Conservation (phyloP, 208 protist genomes). For the Endotrypanum monterogeii region DNA sequence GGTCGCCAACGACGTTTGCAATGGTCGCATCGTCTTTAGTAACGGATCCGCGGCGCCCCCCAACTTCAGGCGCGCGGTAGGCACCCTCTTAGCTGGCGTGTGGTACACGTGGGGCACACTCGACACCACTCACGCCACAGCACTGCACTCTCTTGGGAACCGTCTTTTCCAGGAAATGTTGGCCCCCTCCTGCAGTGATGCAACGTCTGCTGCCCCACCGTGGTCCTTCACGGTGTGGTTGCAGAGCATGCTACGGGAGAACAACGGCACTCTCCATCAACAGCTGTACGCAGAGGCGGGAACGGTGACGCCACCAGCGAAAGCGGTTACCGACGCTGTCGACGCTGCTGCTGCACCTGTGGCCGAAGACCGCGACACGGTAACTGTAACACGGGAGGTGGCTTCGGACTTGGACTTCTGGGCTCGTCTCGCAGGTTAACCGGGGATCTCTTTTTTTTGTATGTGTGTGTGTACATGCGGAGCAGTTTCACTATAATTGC, state of each 20-base stretch:
- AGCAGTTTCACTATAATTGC: too few relatives aligned
- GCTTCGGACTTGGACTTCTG: conserved; percentile 25
- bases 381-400: not conserved
- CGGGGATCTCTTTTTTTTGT: not conserved
- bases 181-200: not conserved
- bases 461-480: not conserved
- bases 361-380: not conserved
- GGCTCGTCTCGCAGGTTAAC: conserved; percentile 34
- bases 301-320: not conserved
- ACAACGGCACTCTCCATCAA: conserved; percentile 13
- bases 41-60: not conserved
- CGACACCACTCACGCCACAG: conserved; percentile 16
- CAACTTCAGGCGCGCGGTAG: not conserved
- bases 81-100: conserved; percentile 27
- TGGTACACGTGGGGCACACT: conserved; percentile 36
- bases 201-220: too few relatives aligned
- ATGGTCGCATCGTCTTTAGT: not conserved
- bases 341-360: not conserved
- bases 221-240: conserved; percentile 20
- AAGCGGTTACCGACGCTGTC: too few relatives aligned
- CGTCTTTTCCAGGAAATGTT: not conserved
- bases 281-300: conserved; percentile 10
- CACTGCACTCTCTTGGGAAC: conserved; percentile 10
- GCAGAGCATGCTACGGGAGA: conserved; percentile 1
- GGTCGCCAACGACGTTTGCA: conserved; percentile 10